These are phyloP conservation scores for Hypoxylon lenormandii DNA, from an alignment of 495 filamentous ascomycete genomes.

Conservation along the genomic window DNA sequence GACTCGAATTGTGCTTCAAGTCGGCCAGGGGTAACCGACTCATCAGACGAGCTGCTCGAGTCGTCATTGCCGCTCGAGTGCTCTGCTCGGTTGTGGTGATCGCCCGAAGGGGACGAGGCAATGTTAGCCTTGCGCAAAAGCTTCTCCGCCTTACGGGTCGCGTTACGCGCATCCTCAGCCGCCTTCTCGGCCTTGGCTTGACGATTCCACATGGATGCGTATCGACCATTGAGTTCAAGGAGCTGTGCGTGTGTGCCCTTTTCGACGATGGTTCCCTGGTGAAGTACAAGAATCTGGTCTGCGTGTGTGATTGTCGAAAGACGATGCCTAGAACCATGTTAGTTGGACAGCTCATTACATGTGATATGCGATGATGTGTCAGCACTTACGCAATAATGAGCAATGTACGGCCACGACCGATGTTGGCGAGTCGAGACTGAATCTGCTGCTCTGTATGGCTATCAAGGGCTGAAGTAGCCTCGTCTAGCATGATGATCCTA, in stretches of 20 bases:
- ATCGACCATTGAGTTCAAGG: slow-evolving; percentile 78
- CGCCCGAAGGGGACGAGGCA: slow-evolving; percentile 34
- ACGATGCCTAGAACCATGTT: slow-evolving; percentile 69
- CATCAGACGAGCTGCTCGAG: slow-evolving; percentile 52
- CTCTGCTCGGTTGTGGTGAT: slow-evolving; percentile 41
- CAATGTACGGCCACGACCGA: slow-evolving; percentile 86
- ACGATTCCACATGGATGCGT: slow-evolving; percentile 94
- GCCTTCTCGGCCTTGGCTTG: slow-evolving; percentile 90
- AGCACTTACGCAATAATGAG: slow-evolving; percentile 68
- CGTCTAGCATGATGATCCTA: slow-evolving; percentile 93
- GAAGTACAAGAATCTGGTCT: slow-evolving; percentile 93
- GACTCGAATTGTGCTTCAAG: slow-evolving; percentile 30
- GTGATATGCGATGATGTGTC: neutral
- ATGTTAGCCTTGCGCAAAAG: slow-evolving; percentile 63
- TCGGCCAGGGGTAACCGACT: slow-evolving; percentile 38
- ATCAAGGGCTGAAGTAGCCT: slow-evolving; percentile 94
- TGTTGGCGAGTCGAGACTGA: slow-evolving; percentile 81
- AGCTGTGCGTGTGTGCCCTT: slow-evolving; percentile 88
- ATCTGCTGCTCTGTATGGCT: slow-evolving; percentile 97
- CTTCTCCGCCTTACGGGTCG: slow-evolving; percentile 68
- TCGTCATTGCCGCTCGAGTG: slow-evolving; percentile 40
- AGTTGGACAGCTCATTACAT: slow-evolving; percentile 10
- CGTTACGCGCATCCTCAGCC: slow-evolving; percentile 74
- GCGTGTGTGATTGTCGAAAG: slow-evolving; percentile 94
- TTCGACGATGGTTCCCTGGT: slow-evolving; percentile 85